These are phyloP conservation scores for Pilobolus umbonatus DNA, from an alignment of 192 early-diverging fungal species.

Conservation along the genomic window DNA sequence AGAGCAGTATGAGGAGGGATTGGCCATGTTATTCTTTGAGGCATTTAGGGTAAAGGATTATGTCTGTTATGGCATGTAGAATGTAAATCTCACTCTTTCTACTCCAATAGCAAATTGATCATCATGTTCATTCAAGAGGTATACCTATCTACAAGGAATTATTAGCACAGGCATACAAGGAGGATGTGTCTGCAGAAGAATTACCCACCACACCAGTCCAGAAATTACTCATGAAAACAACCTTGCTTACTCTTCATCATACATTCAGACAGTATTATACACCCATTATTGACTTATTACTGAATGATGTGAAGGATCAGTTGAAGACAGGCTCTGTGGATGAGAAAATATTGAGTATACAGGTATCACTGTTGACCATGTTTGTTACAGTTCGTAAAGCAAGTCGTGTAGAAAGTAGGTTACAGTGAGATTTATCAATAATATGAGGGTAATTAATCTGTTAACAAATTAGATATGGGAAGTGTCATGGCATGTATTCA, in stretches of 20 bases:
- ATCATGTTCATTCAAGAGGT: conserved; percentile 46
- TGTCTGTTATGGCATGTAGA: neutral
- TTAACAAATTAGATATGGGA: conserved; percentile 36
- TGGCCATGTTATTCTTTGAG: conserved; percentile 81
- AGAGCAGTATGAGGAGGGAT: conserved; percentile 62
- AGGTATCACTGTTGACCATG: conserved; percentile 38
- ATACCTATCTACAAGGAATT: conserved; percentile 41
- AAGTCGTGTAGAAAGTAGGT: conserved; percentile 44
- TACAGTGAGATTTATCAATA: too few relatives aligned
- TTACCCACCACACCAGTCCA: conserved; percentile 33
- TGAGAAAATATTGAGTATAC: conserved; percentile 35
- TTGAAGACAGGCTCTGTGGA: conserved; percentile 30
- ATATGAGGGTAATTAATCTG: neutral
- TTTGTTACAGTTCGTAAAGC: conserved; percentile 50
- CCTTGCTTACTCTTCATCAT: conserved; percentile 49
- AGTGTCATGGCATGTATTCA: conserved; percentile 36
- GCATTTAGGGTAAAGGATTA: conserved; percentile 56
- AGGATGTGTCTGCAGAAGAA: conserved; percentile 26
- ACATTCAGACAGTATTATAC: conserved; percentile 43
- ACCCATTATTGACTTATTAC: conserved; percentile 39
- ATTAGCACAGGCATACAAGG: conserved; percentile 30
- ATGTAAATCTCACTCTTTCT: neutral
- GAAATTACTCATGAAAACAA: conserved; percentile 40
- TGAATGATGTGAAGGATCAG: conserved; percentile 25
- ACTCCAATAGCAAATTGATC: conserved; percentile 38